phyloP scores from a whole-genome alignment of 192 early-diverging fungal genomes.

The Pilobolus umbonatus region DNA sequence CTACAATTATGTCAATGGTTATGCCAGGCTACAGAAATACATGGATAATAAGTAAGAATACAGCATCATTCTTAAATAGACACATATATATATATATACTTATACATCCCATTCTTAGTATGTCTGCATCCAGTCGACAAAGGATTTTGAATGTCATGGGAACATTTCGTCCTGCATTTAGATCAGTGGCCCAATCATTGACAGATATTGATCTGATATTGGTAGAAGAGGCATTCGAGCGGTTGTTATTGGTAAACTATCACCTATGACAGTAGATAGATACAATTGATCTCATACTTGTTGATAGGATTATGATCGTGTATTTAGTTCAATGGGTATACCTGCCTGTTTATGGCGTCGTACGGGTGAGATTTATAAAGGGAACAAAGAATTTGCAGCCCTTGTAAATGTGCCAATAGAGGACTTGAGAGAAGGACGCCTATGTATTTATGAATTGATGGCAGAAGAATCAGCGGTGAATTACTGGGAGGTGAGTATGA shows the following conservation, averaged over 20 bases:
- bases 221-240: constrained; percentile 97
- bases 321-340: constrained; percentile 94
- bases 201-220: constrained; percentile 93
- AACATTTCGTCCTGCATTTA: constrained; percentile 87
- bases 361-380: constrained; percentile 95
- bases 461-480: constrained; percentile 73
- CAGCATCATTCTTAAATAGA: background rate
- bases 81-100: background rate
- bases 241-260: constrained; percentile 68
- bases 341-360: constrained; percentile 95
- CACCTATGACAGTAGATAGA: background rate
- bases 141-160: constrained; percentile 88
- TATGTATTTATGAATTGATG: constrained; percentile 57
- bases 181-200: constrained; percentile 79
- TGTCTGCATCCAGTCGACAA: constrained; percentile 65
- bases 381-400: constrained; percentile 92
- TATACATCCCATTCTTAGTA: constrained; percentile 30
- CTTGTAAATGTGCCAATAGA: constrained; percentile 83
- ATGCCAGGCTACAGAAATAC: constrained; percentile 84
- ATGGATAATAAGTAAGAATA: constrained; percentile 75
- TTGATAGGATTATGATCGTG: constrained; percentile 86
- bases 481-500: background rate
- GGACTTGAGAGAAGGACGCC: constrained; percentile 64
- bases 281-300: background rate
- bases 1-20: constrained; percentile 93